Percentiles rank a stretch among this genome's conserved stretches.
These are phyloP conservation scores for Wickerhamomyces sp. DNA, from an alignment of 1,139 yeast genomes.

Conservation along the genomic window DNA sequence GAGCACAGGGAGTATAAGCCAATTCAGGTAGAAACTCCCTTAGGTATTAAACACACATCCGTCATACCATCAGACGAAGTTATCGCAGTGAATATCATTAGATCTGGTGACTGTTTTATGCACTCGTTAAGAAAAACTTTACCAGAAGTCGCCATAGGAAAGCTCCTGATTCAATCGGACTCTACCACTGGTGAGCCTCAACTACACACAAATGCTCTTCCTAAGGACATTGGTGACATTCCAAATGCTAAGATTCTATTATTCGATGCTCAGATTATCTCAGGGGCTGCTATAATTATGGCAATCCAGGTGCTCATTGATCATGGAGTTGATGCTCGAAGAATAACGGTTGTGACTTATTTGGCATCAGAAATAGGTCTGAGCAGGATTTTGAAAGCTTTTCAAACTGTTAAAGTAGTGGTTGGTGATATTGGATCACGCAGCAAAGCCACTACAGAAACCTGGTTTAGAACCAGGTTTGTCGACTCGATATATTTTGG, in stretches of 20 bases:
- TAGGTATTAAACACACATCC: conserved; percentile 37
- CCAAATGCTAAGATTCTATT: conserved; percentile 49
- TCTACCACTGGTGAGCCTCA: conserved; percentile 91
- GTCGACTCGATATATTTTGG: conserved; percentile 82
- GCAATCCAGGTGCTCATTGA: conserved; percentile 85
- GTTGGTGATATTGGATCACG: conserved; percentile 59
- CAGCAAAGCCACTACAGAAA: conserved; percentile 23
- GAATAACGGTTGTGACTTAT: conserved; percentile 68
- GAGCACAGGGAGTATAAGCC: conserved; percentile 36
- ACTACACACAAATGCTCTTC: conserved; percentile 69
- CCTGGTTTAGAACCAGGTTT: conserved; percentile 62
- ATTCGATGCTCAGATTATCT: conserved; percentile 82
- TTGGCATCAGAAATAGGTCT: conserved; percentile 79
- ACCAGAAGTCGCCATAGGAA: conserved; percentile 78
- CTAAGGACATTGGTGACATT: conserved; percentile 27
- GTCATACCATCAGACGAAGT: conserved; percentile 42
- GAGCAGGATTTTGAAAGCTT: conserved; percentile 71
- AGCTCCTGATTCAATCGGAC: conserved; percentile 82
- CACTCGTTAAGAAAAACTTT: conserved; percentile 68
- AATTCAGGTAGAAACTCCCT: conserved; percentile 41
- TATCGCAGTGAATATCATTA: conserved; percentile 71
- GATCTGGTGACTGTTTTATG: conserved; percentile 94
- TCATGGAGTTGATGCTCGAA: conserved; percentile 61
- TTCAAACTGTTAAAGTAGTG: conserved; percentile 61
- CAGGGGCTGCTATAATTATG: conserved; percentile 95